These are phyloP conservation scores for Hypoxylon sp. DNA, from an alignment of 2,329 filamentous ascomycete genomes.

Conservation along the genomic window DNA sequence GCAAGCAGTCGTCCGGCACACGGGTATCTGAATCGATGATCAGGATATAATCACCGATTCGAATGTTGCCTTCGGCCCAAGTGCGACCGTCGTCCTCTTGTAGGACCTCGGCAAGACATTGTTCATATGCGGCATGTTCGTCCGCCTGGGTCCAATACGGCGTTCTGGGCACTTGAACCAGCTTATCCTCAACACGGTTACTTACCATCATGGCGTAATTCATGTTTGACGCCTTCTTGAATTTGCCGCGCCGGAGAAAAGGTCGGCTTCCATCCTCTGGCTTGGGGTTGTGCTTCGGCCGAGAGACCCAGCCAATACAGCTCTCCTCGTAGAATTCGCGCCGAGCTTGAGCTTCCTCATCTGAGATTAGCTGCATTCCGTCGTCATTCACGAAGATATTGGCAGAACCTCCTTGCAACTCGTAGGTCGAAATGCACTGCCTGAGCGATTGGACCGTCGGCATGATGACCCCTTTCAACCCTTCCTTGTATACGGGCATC, in stretches of 20 bases:
- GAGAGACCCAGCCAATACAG: conserved; percentile 69
- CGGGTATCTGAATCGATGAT: conserved; percentile 85
- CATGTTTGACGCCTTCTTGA: conserved; percentile 81
- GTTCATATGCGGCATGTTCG: conserved; percentile 75
- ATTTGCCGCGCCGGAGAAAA: conserved; percentile 74
- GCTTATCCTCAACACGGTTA: conserved; percentile 77
- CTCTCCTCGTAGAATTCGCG: conserved; percentile 70
- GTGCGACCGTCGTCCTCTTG: conserved; percentile 74
- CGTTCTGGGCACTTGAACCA: conserved; percentile 68
- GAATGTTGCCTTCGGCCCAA: conserved; percentile 88
- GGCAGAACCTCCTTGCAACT: conserved; percentile 73
- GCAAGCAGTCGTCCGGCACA: conserved; percentile 80
- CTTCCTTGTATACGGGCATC: conserved; percentile 66
- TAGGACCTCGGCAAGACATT: conserved; percentile 74
- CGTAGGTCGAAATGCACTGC: conserved; percentile 70
- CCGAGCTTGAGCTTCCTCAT: conserved; percentile 62
- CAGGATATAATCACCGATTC: conserved; percentile 85
- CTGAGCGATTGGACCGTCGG: conserved; percentile 69
- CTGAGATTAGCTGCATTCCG: conserved; percentile 72
- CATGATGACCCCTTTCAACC: conserved; percentile 63
- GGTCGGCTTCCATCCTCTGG: conserved; percentile 62
- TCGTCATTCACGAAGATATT: conserved; percentile 79
- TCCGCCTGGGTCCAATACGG: conserved; percentile 76
- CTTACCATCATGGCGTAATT: conserved; percentile 78
- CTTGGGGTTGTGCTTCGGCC: conserved; percentile 66